A percentile compares a stretch with the other conserved stretches of the same genome.
Evolutionary conservation across 208 protist species (phyloP).

Genomic region (Leishmania amazonensis): DNA sequence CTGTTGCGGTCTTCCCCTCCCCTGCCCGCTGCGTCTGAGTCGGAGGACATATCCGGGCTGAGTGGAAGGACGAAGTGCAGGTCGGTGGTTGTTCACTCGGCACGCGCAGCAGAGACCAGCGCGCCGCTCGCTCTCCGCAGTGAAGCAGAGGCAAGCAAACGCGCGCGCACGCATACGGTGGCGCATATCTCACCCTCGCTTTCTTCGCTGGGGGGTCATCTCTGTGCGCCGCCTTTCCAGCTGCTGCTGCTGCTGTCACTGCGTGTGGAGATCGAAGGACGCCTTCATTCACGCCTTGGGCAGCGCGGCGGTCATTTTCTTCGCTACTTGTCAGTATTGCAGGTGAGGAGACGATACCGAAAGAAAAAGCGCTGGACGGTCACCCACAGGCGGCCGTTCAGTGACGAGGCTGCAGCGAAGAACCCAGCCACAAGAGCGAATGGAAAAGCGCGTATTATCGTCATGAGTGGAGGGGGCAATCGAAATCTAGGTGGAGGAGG

Average conservation of each 20-base stretch:
- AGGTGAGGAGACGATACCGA: neutral
- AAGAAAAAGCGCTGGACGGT: neutral
- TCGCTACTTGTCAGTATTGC: neutral
- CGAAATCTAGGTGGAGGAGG: neutral
- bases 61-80: neutral
- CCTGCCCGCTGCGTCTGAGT: neutral
- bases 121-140: neutral
- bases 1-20: neutral
- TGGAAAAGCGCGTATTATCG: neutral
- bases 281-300: neutral
- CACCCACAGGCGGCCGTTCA: neutral
- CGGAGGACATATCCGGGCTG: neutral
- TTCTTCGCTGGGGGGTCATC: neutral
- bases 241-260: neutral
- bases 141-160: neutral
- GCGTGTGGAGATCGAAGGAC: neutral
- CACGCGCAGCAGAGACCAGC: neutral
- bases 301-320: neutral
- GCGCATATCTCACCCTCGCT: neutral
- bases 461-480: constrained; percentile 2
- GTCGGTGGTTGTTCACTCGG: neutral
- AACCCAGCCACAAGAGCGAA: neutral
- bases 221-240: neutral
- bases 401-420: neutral
- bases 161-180: neutral